These are phyloP conservation scores for Epichloe uncinata DNA, from an alignment of 2,329 filamentous ascomycete genomes.

Conservation along the genomic window DNA sequence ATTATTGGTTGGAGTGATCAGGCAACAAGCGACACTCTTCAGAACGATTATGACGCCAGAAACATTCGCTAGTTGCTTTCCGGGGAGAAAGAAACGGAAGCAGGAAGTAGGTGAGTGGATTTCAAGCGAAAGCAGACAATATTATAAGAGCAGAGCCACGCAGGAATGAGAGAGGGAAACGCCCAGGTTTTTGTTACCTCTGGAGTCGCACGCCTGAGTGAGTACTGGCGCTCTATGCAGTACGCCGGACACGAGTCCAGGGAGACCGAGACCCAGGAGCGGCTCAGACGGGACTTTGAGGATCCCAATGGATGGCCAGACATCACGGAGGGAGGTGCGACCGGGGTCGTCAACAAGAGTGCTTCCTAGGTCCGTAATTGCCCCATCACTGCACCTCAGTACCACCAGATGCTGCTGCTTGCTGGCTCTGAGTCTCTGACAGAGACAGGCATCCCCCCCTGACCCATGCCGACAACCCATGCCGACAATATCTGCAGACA, in stretches of 20 bases:
- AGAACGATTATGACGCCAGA: no score
- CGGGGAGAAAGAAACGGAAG: no score
- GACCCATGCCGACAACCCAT: background rate
- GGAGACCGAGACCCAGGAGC: background rate
- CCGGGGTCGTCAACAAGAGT: background rate
- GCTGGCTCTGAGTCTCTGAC: no score
- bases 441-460: no score
- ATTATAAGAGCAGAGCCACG: background rate
- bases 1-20: background rate
- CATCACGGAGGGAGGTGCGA: background rate
- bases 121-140: background rate
- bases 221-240: background rate
- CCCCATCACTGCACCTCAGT: no score
- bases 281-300: no score
- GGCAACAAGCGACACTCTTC: background rate
- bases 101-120: background rate
- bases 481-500: background rate
- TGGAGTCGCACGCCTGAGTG: background rate
- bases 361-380: no score
- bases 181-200: slow-evolving; percentile 1
- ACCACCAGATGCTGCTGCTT: no score
- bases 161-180: background rate
- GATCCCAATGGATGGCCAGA: no score
- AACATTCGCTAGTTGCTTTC: no score
- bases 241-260: background rate